Percentiles rank a stretch among this genome's conserved stretches.
Conservation (phyloP, 2,329 filamentous ascomycete species). For the Chalara sp. region DNA sequence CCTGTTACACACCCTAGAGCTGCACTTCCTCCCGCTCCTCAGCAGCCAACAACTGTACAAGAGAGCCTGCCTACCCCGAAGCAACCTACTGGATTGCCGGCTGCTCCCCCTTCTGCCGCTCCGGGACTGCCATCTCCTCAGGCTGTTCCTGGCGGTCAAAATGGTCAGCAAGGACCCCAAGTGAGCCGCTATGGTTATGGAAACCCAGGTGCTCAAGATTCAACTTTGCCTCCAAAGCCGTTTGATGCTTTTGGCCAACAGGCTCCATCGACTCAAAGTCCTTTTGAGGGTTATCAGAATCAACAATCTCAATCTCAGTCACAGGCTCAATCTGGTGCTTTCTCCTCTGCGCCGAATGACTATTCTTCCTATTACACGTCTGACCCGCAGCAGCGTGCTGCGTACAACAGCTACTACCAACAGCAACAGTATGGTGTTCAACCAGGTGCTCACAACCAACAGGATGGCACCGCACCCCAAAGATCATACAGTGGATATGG, state of each 20-base stretch:
- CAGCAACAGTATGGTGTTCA: conserved; percentile 48
- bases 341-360: conserved; percentile 70
- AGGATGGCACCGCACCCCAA: conserved; percentile 69
- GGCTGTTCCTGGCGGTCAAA: conserved; percentile 30
- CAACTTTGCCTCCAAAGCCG: conserved; percentile 65
- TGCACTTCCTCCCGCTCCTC: conserved; percentile 67
- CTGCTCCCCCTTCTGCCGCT: conserved; percentile 33
- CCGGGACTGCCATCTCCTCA: conserved; percentile 29
- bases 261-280: conserved; percentile 47
- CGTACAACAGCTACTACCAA: conserved; percentile 68
- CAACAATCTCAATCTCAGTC: conserved; percentile 53
- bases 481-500: conserved; percentile 73
- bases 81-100: conserved; percentile 39
- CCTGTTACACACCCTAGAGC: conserved; percentile 74
- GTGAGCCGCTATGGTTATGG: conserved; percentile 62
- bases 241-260: conserved; percentile 85
- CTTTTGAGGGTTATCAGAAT: conserved; percentile 53
- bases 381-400: conserved; percentile 64
- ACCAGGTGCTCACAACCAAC: conserved; percentile 54
- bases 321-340: conserved; percentile 55
- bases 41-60: conserved; percentile 46
- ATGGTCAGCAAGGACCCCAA: conserved; percentile 27
- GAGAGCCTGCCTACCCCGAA: conserved; percentile 45
- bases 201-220: conserved; percentile 53
- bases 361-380: conserved; percentile 83